Base-by-base conservation (phyloP, 768 basidiomycete genomes). In the Boletus subparvulus region DNA sequence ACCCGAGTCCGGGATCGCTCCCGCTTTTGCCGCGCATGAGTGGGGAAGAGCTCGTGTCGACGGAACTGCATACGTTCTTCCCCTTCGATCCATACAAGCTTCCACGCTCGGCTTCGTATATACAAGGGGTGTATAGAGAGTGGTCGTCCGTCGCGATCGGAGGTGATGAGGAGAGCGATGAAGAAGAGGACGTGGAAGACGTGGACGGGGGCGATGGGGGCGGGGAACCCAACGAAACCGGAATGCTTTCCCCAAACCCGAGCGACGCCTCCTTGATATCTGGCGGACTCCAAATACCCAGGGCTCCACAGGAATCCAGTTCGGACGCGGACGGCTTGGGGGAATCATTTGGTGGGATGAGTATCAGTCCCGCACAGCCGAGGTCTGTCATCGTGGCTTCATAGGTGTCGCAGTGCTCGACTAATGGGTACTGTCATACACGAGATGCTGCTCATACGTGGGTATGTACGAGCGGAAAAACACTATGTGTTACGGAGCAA, bases 31-130 rank as follows among this genome's bases (percentile, higher is more conserved):
- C 66, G 61, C 19, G 65, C 19, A 54, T 63, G 12, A 59, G 72
- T 30, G 62, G 75, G 17, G 74, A 72, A 9, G 74, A 69, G 48
- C 73, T 74, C 47, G 64, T 78, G 56, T 82, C 82, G 49, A 77
- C 82, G 10, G 93, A 95, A 57, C 79, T 98, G 53, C 94, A 93
- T 67, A 85, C 87, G 12, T 98, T 98, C 77, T 99, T 99, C 78
- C 97, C 97, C 0, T 99, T 99, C 69, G 97, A 99, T 71, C 97
- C 97, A 3, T 98, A 93, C 77, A 90, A 87, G 56, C 84, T 99
- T 6, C 89, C 92, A 0, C 80, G 84, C 55, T 94, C 92, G 37
- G 78, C 81, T 32, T 70, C 73, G 21, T 97, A 86, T 65, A 89
- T 99, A 52, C 85, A 92, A 51, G 79, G 78, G 10, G 82, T 97